Conservation (phyloP, 2,329 filamentous ascomycete genomes). For the Colletotrichum navitas region DNA sequence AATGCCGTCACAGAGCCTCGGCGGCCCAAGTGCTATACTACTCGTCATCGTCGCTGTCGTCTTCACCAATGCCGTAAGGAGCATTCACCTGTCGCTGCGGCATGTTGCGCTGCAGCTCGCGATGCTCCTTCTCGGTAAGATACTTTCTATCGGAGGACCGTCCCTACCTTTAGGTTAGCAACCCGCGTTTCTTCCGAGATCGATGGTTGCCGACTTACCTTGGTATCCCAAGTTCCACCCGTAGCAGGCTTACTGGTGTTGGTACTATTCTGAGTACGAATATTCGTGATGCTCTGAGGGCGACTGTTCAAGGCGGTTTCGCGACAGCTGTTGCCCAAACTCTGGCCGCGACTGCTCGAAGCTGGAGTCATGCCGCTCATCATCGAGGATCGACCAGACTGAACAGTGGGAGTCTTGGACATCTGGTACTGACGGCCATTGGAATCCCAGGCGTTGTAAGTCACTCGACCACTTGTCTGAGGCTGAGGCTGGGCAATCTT, state of each 20-base stretch:
- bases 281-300: background rate
- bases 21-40: background rate
- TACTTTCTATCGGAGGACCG: slow-evolving; percentile 32
- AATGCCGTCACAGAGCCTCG: background rate
- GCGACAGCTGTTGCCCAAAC: background rate
- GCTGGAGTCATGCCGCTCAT: background rate
- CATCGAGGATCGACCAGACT: slow-evolving; percentile 10
- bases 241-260: background rate
- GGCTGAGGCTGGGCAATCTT: background rate
- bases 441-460: slow-evolving; percentile 48
- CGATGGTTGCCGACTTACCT: background rate
- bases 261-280: background rate
- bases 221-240: slow-evolving; percentile 2
- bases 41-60: slow-evolving; percentile 24
- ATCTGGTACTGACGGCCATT: slow-evolving; percentile 44
- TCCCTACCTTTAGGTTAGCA: slow-evolving; percentile 1
- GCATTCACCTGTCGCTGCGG: slow-evolving; percentile 1
- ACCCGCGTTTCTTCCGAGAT: background rate
- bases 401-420: slow-evolving; percentile 45
- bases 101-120: slow-evolving; percentile 17
- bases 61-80: slow-evolving; percentile 6
- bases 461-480: background rate
- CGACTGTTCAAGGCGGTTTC: background rate
- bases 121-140: slow-evolving; percentile 31
- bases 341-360: background rate